Evolutionary conservation across 768 basidiomycete species (phyloP).

Genomic region (Pleurotus pulmonarius): DNA sequence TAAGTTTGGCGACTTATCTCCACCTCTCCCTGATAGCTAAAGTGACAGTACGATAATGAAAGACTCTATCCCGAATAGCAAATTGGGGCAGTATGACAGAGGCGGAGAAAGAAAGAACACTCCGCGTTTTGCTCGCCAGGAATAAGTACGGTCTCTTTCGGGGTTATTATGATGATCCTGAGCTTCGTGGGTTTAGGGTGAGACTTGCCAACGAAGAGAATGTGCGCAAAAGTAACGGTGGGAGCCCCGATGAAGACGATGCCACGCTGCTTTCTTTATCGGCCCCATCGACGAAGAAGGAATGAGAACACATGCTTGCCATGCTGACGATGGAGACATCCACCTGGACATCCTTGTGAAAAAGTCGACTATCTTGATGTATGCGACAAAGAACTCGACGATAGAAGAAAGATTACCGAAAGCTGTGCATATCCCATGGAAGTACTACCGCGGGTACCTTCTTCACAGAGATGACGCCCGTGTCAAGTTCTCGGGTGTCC

Average conservation of each 20-base stretch:
- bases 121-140: conserved; percentile 49
- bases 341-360: too few species aligned
- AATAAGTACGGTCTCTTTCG: conserved; percentile 36
- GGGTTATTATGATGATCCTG: neutral
- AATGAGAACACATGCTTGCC: too few species aligned
- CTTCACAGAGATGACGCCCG: neutral
- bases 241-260: neutral
- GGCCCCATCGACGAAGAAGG: neutral
- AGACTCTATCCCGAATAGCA: conserved; percentile 65
- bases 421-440: neutral
- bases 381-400: too few species aligned
- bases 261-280: neutral
- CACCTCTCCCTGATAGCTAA: neutral
- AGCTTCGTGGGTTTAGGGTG: neutral
- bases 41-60: neutral
- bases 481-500: neutral
- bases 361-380: too few species aligned
- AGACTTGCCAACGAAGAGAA: conserved; percentile 6
- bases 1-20: conserved; percentile 23
- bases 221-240: neutral
- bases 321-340: too few species aligned
- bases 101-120: conserved; percentile 51
- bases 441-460: neutral
- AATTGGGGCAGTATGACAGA: conserved; percentile 62
- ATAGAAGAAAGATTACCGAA: too few species aligned